Percentiles rank a stretch among this genome's conserved stretches.
Conservation (phyloP, 371 early-diverging fungal genomes). For the Scutellospora calospora region DNA sequence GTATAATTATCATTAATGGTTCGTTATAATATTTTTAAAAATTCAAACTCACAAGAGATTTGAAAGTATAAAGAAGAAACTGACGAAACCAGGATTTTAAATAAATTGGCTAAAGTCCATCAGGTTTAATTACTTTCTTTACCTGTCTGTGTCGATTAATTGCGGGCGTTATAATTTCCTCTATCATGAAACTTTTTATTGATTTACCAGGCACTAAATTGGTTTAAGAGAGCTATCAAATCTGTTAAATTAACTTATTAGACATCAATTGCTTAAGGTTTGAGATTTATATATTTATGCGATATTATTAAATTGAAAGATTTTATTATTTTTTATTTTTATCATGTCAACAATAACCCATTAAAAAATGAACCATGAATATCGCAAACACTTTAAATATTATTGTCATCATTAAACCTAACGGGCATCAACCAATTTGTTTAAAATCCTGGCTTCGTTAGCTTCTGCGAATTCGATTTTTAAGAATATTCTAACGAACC, state of each 20-base stretch:
- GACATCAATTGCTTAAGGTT: conserved; percentile 41
- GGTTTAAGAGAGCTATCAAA: conserved; percentile 39
- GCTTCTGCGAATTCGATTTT: no score
- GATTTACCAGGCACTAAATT: conserved; percentile 8
- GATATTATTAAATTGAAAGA: neutral
- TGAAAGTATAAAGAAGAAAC: conserved; percentile 33
- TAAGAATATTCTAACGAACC: no score
- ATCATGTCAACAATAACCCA: neutral
- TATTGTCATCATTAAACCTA: no score
- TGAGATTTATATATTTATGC: neutral
- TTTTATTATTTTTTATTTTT: no score
- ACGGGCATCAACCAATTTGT: no score
- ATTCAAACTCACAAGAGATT: conserved; percentile 8
- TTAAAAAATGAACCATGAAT: neutral
- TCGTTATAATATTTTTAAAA: neutral
- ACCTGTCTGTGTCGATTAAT: neutral
- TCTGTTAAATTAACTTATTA: conserved; percentile 24
- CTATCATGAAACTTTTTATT: neutral
- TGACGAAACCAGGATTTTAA: conserved; percentile 12
- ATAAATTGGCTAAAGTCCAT: conserved; percentile 1
- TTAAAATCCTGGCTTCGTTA: no score
- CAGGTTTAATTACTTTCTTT: neutral
- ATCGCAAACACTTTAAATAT: no score
- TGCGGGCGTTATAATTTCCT: no score
- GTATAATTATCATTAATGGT: no score